phyloP scores from a whole-genome alignment of 805 yeast genomes.

The Lachancea meyersii region DNA sequence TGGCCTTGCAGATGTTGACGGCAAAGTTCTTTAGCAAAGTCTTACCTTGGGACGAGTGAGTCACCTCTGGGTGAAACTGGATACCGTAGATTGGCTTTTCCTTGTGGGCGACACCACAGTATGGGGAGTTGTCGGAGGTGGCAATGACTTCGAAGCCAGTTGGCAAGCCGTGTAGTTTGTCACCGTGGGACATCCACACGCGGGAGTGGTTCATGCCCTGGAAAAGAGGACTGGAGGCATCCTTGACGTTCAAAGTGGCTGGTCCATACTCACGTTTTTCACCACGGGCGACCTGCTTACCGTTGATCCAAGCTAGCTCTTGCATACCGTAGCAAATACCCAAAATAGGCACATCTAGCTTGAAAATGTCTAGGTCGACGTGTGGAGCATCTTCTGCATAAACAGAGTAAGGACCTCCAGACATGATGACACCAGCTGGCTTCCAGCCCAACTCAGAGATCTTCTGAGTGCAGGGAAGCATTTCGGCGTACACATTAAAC shows the following conservation, averaged over 20 bases:
- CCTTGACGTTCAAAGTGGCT: slow-evolving; percentile 76
- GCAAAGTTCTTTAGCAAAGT: slow-evolving; percentile 86
- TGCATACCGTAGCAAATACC: slow-evolving; percentile 99
- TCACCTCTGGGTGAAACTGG: slow-evolving; percentile 99
- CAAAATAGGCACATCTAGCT: slow-evolving; percentile 85
- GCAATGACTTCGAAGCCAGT: slow-evolving; percentile 85
- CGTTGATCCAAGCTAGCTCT: slow-evolving; percentile 96
- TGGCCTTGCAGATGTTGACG: slow-evolving; percentile 77
- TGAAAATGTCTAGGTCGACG: slow-evolving; percentile 89
- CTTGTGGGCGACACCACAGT: slow-evolving; percentile 81
- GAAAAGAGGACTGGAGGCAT: slow-evolving; percentile 63
- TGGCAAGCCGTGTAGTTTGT: slow-evolving; percentile 87
- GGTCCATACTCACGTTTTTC: slow-evolving; percentile 98
- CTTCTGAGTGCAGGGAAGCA: slow-evolving; percentile 99
- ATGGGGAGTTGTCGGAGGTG: slow-evolving; percentile 90
- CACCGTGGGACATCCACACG: slow-evolving; percentile 99
- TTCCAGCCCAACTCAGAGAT: slow-evolving; percentile 86
- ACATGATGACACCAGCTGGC: slow-evolving; percentile 92
- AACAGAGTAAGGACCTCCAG: slow-evolving; percentile 98
- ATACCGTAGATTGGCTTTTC: slow-evolving; percentile 78
- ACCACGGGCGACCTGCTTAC: slow-evolving; percentile 86
- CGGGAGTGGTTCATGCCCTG: slow-evolving; percentile 87
- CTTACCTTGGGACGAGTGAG: slow-evolving; percentile 92
- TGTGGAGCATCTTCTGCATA: slow-evolving; percentile 95
- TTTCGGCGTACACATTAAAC: slow-evolving; percentile 96